phyloP scores from a whole-genome alignment of 2,329 filamentous ascomycete species.

The Phaeosphaeria sp. region DNA sequence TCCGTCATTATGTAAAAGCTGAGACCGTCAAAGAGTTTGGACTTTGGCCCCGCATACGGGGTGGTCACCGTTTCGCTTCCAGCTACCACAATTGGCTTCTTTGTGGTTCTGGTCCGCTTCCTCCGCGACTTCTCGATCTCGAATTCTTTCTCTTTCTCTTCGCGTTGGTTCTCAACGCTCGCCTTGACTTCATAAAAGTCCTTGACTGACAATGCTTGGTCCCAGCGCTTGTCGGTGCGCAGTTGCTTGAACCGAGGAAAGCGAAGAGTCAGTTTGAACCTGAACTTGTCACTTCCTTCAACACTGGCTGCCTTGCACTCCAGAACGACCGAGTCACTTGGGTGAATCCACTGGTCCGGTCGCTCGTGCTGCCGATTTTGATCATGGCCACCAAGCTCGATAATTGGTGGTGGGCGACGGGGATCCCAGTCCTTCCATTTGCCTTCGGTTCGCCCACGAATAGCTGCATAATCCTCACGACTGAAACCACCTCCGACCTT shows the following conservation, averaged over 20 bases:
- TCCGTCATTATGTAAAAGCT: constrained; percentile 87
- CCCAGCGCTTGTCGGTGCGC: constrained; percentile 84
- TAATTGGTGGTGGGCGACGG: constrained; percentile 76
- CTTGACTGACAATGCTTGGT: constrained; percentile 76
- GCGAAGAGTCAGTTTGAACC: constrained; percentile 76
- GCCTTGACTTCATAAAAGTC: constrained; percentile 77
- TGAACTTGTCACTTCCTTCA: constrained; percentile 77
- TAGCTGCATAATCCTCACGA: constrained; percentile 81
- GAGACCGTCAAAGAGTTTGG: constrained; percentile 74
- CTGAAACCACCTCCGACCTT: constrained; percentile 96
- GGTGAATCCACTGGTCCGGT: constrained; percentile 93
- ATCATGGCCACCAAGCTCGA: constrained; percentile 75
- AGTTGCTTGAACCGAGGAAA: constrained; percentile 90
- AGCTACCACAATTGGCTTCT: constrained; percentile 76
- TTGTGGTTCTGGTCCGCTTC: constrained; percentile 65
- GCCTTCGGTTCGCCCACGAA: constrained; percentile 83
- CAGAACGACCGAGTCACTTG: constrained; percentile 84
- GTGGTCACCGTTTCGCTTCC: constrained; percentile 64
- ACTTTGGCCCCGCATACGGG: constrained; percentile 64
- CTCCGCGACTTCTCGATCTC: constrained; percentile 73
- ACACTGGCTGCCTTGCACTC: constrained; percentile 88
- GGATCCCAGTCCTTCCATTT: constrained; percentile 90
- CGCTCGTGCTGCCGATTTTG: constrained; percentile 76
- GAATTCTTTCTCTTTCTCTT: constrained; percentile 73
- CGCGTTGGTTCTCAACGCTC: constrained; percentile 72